Conservation (phyloP, 1,284 basidiomycete species). For the Neonothopanus nambi region DNA sequence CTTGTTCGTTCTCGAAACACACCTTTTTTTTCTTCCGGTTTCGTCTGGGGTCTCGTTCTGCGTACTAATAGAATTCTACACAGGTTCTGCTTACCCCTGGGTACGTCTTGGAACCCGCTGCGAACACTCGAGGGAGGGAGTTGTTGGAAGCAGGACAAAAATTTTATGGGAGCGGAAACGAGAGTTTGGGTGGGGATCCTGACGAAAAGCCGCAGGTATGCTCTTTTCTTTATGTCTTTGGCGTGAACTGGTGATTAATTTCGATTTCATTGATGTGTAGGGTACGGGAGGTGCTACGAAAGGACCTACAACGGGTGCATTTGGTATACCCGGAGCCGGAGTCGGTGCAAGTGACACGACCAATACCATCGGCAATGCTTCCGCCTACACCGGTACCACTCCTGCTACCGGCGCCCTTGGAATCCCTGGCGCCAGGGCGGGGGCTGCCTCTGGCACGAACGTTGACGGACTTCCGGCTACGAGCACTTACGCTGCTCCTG, state of each 20-base stretch:
- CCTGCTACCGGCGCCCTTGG: too few relatives aligned
- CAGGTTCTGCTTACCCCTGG: slow-evolving; percentile 84
- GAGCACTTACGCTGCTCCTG: too few relatives aligned
- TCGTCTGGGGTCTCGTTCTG: too few relatives aligned
- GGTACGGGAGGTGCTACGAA: too few relatives aligned
- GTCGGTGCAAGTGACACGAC: background rate
- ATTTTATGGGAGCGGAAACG: slow-evolving; percentile 54
- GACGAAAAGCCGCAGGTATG: background rate
- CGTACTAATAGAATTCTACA: slow-evolving; percentile 7
- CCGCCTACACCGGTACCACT: too few relatives aligned
- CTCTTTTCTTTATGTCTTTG: background rate
- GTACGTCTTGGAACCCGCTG: slow-evolving; percentile 83
- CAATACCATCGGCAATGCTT: too few relatives aligned
- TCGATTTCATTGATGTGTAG: too few relatives aligned
- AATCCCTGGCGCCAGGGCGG: too few relatives aligned
- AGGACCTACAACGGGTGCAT: too few relatives aligned
- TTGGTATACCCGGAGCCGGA: background rate
- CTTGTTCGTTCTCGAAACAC: background rate
- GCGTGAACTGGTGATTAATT: too few relatives aligned
- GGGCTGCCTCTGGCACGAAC: too few relatives aligned
- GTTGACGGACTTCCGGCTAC: too few relatives aligned
- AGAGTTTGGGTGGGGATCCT: background rate
- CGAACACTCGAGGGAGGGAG: slow-evolving; percentile 59
- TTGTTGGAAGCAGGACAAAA: slow-evolving; percentile 70
- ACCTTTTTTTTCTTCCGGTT: background rate